Evolutionary conservation across 1,139 yeast genomes (phyloP).

Genomic region (Geotrichum europaeum): DNA sequence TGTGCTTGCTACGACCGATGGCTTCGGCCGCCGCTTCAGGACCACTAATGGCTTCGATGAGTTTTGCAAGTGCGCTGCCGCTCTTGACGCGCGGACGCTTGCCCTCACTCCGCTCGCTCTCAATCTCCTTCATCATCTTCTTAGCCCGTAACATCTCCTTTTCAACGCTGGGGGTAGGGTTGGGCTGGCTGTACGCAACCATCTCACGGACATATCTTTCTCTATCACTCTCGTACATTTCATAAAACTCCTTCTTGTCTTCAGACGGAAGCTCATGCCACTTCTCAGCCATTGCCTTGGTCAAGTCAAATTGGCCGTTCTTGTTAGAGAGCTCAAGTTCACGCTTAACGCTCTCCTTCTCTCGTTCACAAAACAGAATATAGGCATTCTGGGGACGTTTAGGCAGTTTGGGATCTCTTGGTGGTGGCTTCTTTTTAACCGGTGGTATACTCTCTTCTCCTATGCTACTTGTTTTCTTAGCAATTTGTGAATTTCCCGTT

Average conservation of each 20-base stretch:
- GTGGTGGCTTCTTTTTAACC: slow-evolving; percentile 24
- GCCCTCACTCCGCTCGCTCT: slow-evolving; percentile 9
- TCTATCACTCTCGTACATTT: slow-evolving; percentile 73
- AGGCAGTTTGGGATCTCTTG: slow-evolving; percentile 77
- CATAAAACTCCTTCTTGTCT: slow-evolving; percentile 67
- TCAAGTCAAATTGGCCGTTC: slow-evolving; percentile 56
- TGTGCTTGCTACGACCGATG: neutral
- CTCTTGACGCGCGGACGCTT: neutral
- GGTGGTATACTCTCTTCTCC: slow-evolving; percentile 2
- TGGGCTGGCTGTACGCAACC: slow-evolving; percentile 48
- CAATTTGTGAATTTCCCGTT: slow-evolving; percentile 6
- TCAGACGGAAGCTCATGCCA: slow-evolving; percentile 76
- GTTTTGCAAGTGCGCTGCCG: neutral
- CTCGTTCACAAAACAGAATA: slow-evolving; percentile 77
- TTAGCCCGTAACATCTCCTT: slow-evolving; percentile 26
- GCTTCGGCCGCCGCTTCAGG: neutral
- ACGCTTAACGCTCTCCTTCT: slow-evolving; percentile 64
- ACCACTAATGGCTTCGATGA: neutral
- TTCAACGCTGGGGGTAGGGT: slow-evolving; percentile 25
- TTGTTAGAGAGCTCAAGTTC: slow-evolving; percentile 44
- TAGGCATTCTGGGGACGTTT: slow-evolving; percentile 89
- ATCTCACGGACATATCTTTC: slow-evolving; percentile 69
- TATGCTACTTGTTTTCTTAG: slow-evolving; percentile 12
- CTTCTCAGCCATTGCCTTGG: slow-evolving; percentile 73
- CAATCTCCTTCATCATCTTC: slow-evolving; percentile 26